Evolutionary conservation across 2,329 filamentous ascomycete species (phyloP), one percentile per base, ranked within the genome.

Genomic region (Leptographium procerum): DNA sequence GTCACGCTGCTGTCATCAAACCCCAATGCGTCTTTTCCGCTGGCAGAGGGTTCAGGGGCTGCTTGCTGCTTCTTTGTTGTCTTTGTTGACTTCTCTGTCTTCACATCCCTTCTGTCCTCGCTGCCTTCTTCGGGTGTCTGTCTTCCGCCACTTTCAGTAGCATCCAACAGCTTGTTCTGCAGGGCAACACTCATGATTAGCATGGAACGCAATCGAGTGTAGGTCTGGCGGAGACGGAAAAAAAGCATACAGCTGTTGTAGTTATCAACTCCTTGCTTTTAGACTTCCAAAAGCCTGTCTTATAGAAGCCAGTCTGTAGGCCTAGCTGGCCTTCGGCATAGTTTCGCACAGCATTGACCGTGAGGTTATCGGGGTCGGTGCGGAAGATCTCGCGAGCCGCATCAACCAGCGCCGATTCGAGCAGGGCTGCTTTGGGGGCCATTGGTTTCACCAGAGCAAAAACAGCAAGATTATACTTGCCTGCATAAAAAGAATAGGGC

Each of bases 201-300:
- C 33, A 26, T 28, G 55, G 10, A 29, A 40, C n/a, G 24, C 22
- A 52, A 43, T 29, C 16, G 10, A 40, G 26, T 16, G 34, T 14
- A 19, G n/a, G 50, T 16, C 13, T 11, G 6, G 29, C 19, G 28
- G 47, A 50, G 26, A 28, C 14, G 11, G 14, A 19, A 24, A 5
- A 14, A 4, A 31, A 19, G 73, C 79, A 62, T 73, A 85, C 83
- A n/a, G 79, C 75, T 53, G 74, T 71, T 22, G 71, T 69, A 56
- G 78, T 78, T 62, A 86, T 83, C n/a, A 84, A 64, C 1, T 68
- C 66, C 65, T 85, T 85, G 67, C 81, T 85, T 63, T 73, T 77
- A 5, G 70, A 67, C 66, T 85, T 85, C 83, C 83, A 86, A 19
- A 76, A 69, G 0, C 62, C 69, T 2, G 66, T 62, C 16, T 71